Conservation (phyloP, 768 basidiomycete species). For the Phaffia australis region DNA sequence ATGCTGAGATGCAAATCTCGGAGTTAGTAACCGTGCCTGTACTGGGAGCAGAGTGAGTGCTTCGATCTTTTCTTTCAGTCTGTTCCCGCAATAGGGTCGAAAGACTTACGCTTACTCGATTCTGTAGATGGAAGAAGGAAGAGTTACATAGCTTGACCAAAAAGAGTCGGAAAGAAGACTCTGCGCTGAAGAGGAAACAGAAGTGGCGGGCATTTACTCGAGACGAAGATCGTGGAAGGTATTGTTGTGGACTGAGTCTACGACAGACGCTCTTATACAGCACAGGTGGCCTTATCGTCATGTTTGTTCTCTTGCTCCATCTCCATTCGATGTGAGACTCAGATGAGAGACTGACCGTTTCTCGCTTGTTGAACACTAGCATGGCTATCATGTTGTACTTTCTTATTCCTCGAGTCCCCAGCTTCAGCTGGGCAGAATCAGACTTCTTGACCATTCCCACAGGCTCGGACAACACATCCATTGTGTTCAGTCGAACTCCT, state of each 20-base stretch:
- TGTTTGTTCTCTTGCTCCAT: constrained; percentile 44
- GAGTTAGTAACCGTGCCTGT: constrained; percentile 89
- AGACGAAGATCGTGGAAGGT: constrained; percentile 20
- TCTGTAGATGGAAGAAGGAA: constrained; percentile 53
- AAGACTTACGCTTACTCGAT: not conserved
- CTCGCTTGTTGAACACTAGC: constrained; percentile 37
- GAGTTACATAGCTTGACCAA: constrained; percentile 72
- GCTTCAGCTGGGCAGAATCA: not conserved
- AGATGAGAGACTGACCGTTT: constrained; percentile 1
- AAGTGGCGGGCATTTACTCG: constrained; percentile 34
- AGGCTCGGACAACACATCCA: constrained; percentile 26
- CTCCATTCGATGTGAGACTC: not conserved
- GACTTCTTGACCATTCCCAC: no score
- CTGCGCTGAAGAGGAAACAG: constrained; percentile 43
- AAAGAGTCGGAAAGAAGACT: constrained; percentile 51
- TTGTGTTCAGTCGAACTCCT: constrained; percentile 59
- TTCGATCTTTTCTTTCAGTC: not conserved
- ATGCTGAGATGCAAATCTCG: constrained; percentile 14
- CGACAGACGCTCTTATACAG: constrained; percentile 51
- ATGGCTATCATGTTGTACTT: constrained; percentile 62
- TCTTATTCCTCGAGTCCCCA: constrained; percentile 61
- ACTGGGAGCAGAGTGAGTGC: constrained; percentile 61
- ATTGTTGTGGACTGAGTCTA: constrained; percentile 50
- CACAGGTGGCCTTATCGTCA: constrained; percentile 55
- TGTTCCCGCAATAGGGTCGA: not conserved